phyloP scores from a whole-genome alignment of 176 grass and related monocot species.

The Typha latifolia region DNA sequence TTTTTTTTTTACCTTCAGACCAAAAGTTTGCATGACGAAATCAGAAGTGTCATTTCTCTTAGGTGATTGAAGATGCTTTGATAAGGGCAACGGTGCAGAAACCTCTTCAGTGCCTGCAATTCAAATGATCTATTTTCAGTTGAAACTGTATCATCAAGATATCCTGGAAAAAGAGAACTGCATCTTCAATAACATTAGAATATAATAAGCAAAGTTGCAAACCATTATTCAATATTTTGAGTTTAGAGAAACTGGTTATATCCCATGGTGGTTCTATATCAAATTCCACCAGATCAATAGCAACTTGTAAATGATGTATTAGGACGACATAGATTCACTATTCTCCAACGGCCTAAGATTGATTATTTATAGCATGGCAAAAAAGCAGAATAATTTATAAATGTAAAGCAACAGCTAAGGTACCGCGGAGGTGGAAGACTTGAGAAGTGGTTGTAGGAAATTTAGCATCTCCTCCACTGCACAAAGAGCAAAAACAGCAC shows the following conservation, averaged over 20 bases:
- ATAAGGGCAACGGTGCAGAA: slow-evolving; percentile 16
- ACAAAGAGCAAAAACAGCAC: slow-evolving; percentile 17
- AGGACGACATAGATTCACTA: background rate
- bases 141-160: background rate
- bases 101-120: slow-evolving; percentile 45
- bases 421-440: slow-evolving; percentile 55
- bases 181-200: background rate
- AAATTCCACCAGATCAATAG: background rate
- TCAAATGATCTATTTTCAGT: slow-evolving; percentile 2
- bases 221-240: background rate
- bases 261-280: background rate
- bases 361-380: background rate
- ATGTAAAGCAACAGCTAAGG: slow-evolving; percentile 8
- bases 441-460: slow-evolving; percentile 42
- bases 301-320: background rate
- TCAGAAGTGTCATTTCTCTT: slow-evolving; percentile 18
- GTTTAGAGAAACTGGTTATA: background rate
- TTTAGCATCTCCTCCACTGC: slow-evolving; percentile 56
- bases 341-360: background rate
- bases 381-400: background rate
- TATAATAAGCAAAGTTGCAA: background rate
- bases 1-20: slow-evolving; percentile 40
- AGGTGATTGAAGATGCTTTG: slow-evolving; percentile 30
- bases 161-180: background rate
- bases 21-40: slow-evolving; percentile 21